Percentiles rank a stretch among this genome's conserved stretches.
phyloP scores from a whole-genome alignment of 441 rosid genomes.

The Adansonia madagascariensis region DNA sequence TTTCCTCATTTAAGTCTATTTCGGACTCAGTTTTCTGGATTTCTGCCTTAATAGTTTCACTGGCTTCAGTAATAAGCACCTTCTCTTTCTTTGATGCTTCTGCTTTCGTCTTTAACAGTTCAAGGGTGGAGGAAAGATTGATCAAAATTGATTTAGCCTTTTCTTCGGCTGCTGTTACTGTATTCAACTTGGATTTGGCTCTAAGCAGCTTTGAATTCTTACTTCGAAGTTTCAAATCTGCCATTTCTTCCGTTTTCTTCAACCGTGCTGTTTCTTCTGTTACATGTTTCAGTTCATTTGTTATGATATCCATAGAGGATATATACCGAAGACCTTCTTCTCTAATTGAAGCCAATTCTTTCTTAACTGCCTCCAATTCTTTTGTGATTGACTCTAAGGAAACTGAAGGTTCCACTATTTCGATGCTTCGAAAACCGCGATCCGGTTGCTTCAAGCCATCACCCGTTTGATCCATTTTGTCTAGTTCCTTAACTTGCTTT shows the following conservation, averaged over 20 bases:
- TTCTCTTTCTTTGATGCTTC: slow-evolving; percentile 66
- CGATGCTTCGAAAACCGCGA: slow-evolving; percentile 29
- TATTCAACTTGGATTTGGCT: slow-evolving; percentile 64
- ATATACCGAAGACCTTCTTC: slow-evolving; percentile 65
- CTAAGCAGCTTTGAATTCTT: slow-evolving; percentile 74
- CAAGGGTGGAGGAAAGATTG: slow-evolving; percentile 56
- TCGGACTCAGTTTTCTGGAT: slow-evolving; percentile 53
- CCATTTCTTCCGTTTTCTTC: slow-evolving; percentile 50
- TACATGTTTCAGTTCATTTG: slow-evolving; percentile 59
- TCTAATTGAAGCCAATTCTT: slow-evolving; percentile 53
- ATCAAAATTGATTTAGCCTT: slow-evolving; percentile 53
- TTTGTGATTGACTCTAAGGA: slow-evolving; percentile 41
- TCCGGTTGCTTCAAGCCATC: slow-evolving; percentile 41
- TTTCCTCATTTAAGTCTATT: slow-evolving; percentile 55
- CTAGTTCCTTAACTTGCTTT: slow-evolving; percentile 49
- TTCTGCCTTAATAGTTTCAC: slow-evolving; percentile 47
- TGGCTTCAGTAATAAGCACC: slow-evolving; percentile 50
- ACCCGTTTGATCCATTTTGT: slow-evolving; percentile 29
- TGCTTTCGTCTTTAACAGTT: slow-evolving; percentile 59
- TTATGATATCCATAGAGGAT: slow-evolving; percentile 64
- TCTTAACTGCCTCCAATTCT: slow-evolving; percentile 66
- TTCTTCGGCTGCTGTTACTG: slow-evolving; percentile 51
- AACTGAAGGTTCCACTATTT: slow-evolving; percentile 31
- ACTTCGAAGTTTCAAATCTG: slow-evolving; percentile 50
- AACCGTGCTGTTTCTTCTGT: slow-evolving; percentile 50